Evolutionary conservation across 768 basidiomycete species (phyloP), one percentile per base, ranked within the genome.

Genomic region (Xanthoconium stramineum): DNA sequence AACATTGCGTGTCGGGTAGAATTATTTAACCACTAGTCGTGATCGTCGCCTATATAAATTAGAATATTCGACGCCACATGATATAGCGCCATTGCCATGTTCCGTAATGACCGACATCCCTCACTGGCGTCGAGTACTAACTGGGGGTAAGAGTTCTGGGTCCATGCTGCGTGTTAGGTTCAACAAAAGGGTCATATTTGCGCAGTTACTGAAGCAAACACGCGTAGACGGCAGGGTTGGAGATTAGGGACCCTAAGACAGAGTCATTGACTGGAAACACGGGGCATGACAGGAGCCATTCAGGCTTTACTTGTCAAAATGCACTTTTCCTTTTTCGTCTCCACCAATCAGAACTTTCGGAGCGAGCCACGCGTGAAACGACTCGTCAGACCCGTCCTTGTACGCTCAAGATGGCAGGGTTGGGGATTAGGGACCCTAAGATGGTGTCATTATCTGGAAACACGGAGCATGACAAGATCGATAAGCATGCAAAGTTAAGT

Each of bases 31-130:
- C 65, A 52, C n/a, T 28, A 42, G 8, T 37, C 57, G 36, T 55
- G 65, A 64, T 67, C 67, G 39, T 66, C 66, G 65, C 65, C 62
- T 68, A 49, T 19, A 11, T 36, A 28, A 30, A 45, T 51, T 33
- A 36, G 48, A 35, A 43, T 30, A 44, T 57, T 50, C 10, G 39
- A 46, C 56, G 59, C 64, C 58, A 59, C 61, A 29, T 32, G 19
- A 54, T 48, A 32, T 48, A 42, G n/a, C 17, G 8, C 33, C 19
- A 20, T 13, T 51, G 30, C 17, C 20, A 36, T 36, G n/a, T 30
- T 40, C 48, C 33, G 39, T 47, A 12, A 35, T 48, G 50, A 47
- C 39, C 37, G 47, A 45, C n/a, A 14, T 53, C 50, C 53, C 56
- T 39, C 43, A 38, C 36, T 15, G 29, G 33, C 6, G 33, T 6